A percentile compares a stretch with the other conserved stretches of the same genome.
phyloP scores from a whole-genome alignment of 2,329 filamentous ascomycete genomes.

The Huntiella moniliformis region DNA sequence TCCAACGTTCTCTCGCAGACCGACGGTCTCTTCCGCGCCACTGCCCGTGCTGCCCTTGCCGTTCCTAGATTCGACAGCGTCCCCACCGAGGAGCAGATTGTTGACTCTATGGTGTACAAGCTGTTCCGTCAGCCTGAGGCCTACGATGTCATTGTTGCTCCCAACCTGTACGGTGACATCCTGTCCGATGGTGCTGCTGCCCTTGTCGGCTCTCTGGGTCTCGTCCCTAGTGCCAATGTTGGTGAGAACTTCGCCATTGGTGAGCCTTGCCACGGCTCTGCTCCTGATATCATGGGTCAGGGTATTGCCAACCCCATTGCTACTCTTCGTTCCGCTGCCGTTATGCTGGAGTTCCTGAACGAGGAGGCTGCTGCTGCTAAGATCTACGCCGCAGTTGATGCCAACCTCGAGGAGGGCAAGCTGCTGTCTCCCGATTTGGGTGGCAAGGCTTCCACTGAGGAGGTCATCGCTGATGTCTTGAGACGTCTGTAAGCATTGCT shows the following conservation, averaged over 20 bases:
- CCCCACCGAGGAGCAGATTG: conserved; percentile 85
- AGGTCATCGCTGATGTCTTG: conserved; percentile 77
- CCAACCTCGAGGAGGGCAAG: conserved; percentile 65
- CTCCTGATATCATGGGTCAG: conserved; percentile 85
- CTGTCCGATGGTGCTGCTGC: conserved; percentile 89
- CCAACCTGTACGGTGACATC: conserved; percentile 95
- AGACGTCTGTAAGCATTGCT: conserved; percentile 44
- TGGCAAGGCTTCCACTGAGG: conserved; percentile 64
- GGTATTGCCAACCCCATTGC: conserved; percentile 93
- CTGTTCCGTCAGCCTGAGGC: conserved; percentile 87
- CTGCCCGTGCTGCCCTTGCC: conserved; percentile 54
- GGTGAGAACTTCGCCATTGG: conserved; percentile 89
- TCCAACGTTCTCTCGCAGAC: conserved; percentile 93
- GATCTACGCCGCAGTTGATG: conserved; percentile 87
- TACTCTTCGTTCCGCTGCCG: conserved; percentile 70
- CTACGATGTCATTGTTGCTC: conserved; percentile 96
- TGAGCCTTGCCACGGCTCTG: conserved; percentile 92
- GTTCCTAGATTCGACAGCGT: conserved; percentile 43
- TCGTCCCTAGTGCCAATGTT: conserved; percentile 90
- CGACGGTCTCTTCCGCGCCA: conserved; percentile 81
- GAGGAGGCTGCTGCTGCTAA: conserved; percentile 70
- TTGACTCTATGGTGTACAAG: conserved; percentile 99
- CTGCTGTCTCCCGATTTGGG: conserved; percentile 79
- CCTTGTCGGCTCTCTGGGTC: conserved; percentile 74
- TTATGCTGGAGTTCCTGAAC: conserved; percentile 93